phyloP scores from a whole-genome alignment of 768 basidiomycete species.

The Lactarius pseudohatsudake region DNA sequence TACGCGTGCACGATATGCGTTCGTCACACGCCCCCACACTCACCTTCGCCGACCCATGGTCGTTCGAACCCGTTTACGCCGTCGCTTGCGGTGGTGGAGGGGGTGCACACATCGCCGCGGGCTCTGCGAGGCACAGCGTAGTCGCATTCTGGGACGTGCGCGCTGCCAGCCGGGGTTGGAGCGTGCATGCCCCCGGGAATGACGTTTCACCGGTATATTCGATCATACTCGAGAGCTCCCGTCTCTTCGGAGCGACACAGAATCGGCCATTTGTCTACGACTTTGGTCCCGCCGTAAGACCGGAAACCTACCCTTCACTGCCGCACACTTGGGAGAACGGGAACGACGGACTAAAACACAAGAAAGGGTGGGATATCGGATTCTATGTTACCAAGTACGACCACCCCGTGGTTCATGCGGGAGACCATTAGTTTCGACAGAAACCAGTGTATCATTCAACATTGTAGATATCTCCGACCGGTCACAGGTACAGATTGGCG shows the following conservation, averaged over 20 bases:
- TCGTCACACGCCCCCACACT: conserved; percentile 56
- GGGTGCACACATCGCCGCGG: conserved; percentile 66
- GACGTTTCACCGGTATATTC: conserved; percentile 79
- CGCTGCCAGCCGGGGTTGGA: conserved; percentile 61
- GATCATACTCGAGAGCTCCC: conserved; percentile 70
- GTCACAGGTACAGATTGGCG: conserved; percentile 19
- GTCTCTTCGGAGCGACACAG: conserved; percentile 77
- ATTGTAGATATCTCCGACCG: conserved; percentile 14
- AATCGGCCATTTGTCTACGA: conserved; percentile 76
- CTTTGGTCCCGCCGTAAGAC: conserved; percentile 64
- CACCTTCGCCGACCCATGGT: conserved; percentile 64
- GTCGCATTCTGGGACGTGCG: conserved; percentile 85
- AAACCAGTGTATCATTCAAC: conserved; percentile 19
- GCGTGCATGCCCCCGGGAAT: conserved; percentile 77
- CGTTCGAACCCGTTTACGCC: conserved; percentile 70
- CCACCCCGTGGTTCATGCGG: conserved; percentile 31
- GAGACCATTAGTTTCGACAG: conserved; percentile 17
- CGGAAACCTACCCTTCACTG: conserved; percentile 51
- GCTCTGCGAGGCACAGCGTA: conserved; percentile 72
- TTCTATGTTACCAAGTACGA: conserved; percentile 53
- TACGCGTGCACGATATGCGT: conserved; percentile 75
- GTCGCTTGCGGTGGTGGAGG: conserved; percentile 74
- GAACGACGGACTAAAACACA: conserved; percentile 39
- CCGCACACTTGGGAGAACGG: conserved; percentile 31
- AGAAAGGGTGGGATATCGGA: conserved; percentile 40